Evolutionary conservation across 139 green algal genomes (phyloP), one percentile per base, ranked within the genome.

Genomic region (Asterochloris sp.): DNA sequence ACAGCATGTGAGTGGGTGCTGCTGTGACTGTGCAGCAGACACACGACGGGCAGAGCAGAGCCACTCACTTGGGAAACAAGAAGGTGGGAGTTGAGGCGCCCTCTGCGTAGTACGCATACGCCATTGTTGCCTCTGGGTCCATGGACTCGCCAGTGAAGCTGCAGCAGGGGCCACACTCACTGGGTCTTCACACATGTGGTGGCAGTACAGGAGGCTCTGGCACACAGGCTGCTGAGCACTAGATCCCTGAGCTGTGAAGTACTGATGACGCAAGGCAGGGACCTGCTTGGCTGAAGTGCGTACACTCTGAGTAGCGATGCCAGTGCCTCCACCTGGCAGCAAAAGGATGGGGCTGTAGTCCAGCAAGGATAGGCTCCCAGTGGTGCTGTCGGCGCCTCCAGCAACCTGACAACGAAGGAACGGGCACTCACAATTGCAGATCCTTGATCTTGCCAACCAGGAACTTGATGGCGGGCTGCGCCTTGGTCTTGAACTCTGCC

Each of bases 91-190:
- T 69, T 27, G 80, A 76, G 13, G 86, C 84, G 47, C 90, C 90
- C 13, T 94, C 90, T 54, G 86, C 83, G 83, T 94, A 93, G 86
- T 93, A 94, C 62, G 90, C 90, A 84, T 89, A 94, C 8, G 74
- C 77, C 75, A 94, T 81, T 0, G 83, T 89, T 24, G 73, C 84
- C 29, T 94, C 90, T 13, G 82, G 68, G 60, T 91, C 88, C 86
- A 91, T 90, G 80, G 83, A 89, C 85, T 93, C 87, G 16, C 90
- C 90, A 29, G 85, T 79, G 84, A 94, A 94, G 82, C 89, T 92
- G 84, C 82, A 88, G n/a, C 38, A 85, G 16, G 27, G 75, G 10
- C 13, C 23, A 78, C 24, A 47, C 38, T 54, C 6, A 2, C 38
- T 54, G 38, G 38, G 38, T 54, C 38, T 54, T 54, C 6, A 6